phyloP scores from a whole-genome alignment of 306 rosid species.

The Astragalus membranaceus region DNA sequence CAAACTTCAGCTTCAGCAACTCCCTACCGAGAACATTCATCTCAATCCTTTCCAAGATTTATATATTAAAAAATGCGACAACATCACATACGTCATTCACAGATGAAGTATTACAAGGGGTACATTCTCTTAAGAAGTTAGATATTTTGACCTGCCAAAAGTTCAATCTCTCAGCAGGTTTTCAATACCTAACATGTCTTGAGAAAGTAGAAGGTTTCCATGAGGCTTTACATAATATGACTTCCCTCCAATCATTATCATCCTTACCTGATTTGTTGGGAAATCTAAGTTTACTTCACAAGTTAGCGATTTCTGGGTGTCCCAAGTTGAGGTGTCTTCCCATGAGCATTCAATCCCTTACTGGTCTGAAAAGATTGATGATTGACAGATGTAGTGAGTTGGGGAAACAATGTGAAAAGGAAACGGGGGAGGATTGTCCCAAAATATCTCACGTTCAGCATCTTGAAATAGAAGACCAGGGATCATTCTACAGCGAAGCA shows the following conservation, averaged over 20 bases:
- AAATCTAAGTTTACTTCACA: background rate
- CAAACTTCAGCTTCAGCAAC: background rate
- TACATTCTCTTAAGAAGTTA: background rate
- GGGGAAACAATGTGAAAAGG: background rate
- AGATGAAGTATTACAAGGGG: background rate
- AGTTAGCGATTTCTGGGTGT: background rate
- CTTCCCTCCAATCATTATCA: too few species aligned
- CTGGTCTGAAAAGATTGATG: background rate
- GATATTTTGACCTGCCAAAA: fast-evolving
- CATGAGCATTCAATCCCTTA: background rate
- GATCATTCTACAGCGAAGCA: too few species aligned
- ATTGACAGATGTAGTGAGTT: background rate
- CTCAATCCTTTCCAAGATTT: background rate
- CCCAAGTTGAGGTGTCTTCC: conserved; percentile 5
- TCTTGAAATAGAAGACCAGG: background rate
- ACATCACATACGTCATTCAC: background rate
- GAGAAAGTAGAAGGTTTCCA: background rate
- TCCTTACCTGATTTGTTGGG: too few species aligned
- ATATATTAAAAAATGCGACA: background rate
- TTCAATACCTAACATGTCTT: conserved; percentile 6
- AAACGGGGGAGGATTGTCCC: conserved; percentile 10
- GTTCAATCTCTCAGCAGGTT: background rate
- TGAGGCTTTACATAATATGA: conserved; percentile 21
- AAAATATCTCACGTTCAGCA: background rate
- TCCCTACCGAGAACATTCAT: background rate